Base-by-base conservation (phyloP, 2,329 filamentous ascomycete species). In the Fusarium longipes region DNA sequence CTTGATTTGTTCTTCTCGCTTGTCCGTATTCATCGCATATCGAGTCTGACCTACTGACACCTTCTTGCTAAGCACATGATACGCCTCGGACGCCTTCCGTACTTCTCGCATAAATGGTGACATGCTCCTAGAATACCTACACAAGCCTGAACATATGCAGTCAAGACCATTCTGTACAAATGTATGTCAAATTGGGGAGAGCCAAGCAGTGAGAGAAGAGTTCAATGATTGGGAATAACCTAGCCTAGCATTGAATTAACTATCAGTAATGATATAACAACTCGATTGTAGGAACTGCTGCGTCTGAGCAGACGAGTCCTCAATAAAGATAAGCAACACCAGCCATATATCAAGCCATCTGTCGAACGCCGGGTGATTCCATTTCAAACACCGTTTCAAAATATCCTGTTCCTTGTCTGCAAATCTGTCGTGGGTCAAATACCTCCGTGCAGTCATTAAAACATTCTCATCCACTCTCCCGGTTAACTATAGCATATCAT, bases 1-100 rank as follows among this genome's bases (percentile, higher is more conserved):
- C 64, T 60, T 69, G 9, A 6, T 25, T 17, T 32, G 11, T 36
- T 25, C 15, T 32, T 57, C 63, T 68, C 57, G 51, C 42, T 42
- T 55, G 53, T 48, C 55, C 65, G 67, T 72, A 70, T 73, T 30
- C 42, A 30, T 70, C 68, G 57, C 42, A n/a, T 67, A 22, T 42
- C 45, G 6, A 12, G 18, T 36, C n/a, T 14, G 4, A 15, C 25
- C 14, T 15, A 12, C 9, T 35, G n/a, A 10, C 51, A 39, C 47
- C 56, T 33, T 27, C 18, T 15, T 10, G 24, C 20, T 27, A 17
- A 32, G 10, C 30, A 25, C 32, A 48, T 10, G 6, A 35, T 18
- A n/a, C 25, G 6, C 24, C 18, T 27, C 7, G 20, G 18, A 12
- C 24, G 22, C 30, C 24, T 49, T n/a, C 32, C 42, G 29, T 24